phyloP scores from a whole-genome alignment of 2,329 filamentous ascomycete species.

The Ceratocystis papillata region DNA sequence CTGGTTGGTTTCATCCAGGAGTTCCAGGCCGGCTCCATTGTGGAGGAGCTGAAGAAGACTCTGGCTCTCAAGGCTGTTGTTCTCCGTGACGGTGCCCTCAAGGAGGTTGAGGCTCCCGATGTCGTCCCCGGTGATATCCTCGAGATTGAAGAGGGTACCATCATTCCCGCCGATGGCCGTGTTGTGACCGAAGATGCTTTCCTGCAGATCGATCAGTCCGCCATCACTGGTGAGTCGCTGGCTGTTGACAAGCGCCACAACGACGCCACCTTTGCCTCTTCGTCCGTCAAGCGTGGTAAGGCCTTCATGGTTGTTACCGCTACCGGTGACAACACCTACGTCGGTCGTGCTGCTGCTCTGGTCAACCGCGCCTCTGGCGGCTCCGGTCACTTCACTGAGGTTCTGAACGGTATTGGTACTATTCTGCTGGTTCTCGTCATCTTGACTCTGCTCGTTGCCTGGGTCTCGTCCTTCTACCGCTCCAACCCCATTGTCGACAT shows the following conservation, averaged over 20 bases:
- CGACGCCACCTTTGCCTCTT: constrained; percentile 75
- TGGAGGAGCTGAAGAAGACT: constrained; percentile 84
- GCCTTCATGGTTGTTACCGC: constrained; percentile 71
- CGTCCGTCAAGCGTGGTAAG: constrained; percentile 81
- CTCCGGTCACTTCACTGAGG: constrained; percentile 80
- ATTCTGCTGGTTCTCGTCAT: constrained; percentile 70
- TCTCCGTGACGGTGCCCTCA: constrained; percentile 63
- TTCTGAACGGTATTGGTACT: constrained; percentile 76
- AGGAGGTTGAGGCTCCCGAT: constrained; percentile 70
- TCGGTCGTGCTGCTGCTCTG: constrained; percentile 76
- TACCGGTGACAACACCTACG: constrained; percentile 82
- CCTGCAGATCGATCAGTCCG: constrained; percentile 83
- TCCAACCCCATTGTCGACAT: constrained; percentile 70
- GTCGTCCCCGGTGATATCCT: constrained; percentile 86
- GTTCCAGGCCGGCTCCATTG: constrained; percentile 79
- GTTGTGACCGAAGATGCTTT: constrained; percentile 75
- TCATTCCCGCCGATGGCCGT: constrained; percentile 78
- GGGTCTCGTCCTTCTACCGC: constrained; percentile 79
- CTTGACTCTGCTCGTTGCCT: constrained; percentile 69
- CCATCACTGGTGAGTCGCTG: constrained; percentile 84
- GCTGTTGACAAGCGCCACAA: constrained; percentile 79
- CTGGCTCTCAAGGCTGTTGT: constrained; percentile 80
- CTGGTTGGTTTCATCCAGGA: constrained; percentile 80
- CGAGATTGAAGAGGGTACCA: constrained; percentile 77
- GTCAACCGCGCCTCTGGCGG: constrained; percentile 65